A percentile compares a stretch with the other conserved stretches of the same genome.
Evolutionary conservation across 352 stramenopile species (phyloP).

Genomic region (Phytophthora pini): DNA sequence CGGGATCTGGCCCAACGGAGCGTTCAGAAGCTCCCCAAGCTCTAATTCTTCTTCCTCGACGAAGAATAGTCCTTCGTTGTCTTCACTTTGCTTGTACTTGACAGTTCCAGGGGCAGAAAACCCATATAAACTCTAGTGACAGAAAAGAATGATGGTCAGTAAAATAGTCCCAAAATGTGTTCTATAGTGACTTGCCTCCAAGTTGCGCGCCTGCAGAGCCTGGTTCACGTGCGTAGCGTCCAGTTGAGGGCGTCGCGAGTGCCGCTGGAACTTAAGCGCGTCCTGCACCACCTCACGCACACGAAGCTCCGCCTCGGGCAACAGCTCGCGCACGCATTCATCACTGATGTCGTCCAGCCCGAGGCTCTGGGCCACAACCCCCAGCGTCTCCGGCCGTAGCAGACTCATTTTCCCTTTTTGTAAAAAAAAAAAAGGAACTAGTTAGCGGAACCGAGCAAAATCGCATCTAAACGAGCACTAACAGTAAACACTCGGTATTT

Average conservation of each 20-base stretch:
- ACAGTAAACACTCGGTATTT: too few relatives aligned
- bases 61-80: constrained; percentile 69
- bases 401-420: constrained; percentile 64
- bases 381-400: constrained; percentile 70
- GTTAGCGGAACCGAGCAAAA: not conserved
- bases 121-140: constrained; percentile 69
- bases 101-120: constrained; percentile 61
- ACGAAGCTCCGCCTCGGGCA: constrained; percentile 82
- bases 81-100: constrained; percentile 70
- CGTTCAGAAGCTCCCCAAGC: constrained; percentile 75
- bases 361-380: constrained; percentile 76
- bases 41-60: constrained; percentile 79
- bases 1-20: constrained; percentile 73
- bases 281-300: constrained; percentile 87
- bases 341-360: constrained; percentile 75
- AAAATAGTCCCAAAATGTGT: too few relatives aligned
- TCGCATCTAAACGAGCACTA: too few relatives aligned
- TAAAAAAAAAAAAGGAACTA: constrained; percentile 15
- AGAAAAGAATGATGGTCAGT: constrained; percentile 4
- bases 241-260: constrained; percentile 68
- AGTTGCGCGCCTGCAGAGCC: constrained; percentile 71
- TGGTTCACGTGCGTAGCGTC: constrained; percentile 79
- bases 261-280: constrained; percentile 83
- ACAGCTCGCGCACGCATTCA: constrained; percentile 68
- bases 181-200: constrained; percentile 46